These are phyloP conservation scores for Tephrocybe sp. DNA, from an alignment of 768 basidiomycete species.

Conservation along the genomic window DNA sequence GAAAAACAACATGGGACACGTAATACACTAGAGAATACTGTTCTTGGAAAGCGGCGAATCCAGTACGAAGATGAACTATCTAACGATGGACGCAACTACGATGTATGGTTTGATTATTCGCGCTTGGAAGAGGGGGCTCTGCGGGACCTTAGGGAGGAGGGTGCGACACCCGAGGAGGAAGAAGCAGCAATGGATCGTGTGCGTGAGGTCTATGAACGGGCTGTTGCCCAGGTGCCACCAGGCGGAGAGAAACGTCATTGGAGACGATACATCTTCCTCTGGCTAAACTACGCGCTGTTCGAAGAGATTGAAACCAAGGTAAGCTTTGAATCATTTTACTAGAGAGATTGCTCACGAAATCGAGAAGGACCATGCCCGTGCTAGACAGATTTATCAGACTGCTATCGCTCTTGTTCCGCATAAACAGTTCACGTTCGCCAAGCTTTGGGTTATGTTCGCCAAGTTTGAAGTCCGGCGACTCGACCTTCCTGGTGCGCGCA, in stretches of 20 bases:
- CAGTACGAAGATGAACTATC: slow-evolving; percentile 96
- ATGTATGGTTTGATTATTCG: slow-evolving; percentile 97
- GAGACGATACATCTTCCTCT: slow-evolving; percentile 88
- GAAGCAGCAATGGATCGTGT: slow-evolving; percentile 65
- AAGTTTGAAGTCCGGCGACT: slow-evolving; percentile 88
- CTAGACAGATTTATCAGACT: slow-evolving; percentile 91
- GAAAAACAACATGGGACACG: slow-evolving; percentile 97
- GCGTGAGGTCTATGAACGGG: slow-evolving; percentile 93
- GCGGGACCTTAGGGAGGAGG: slow-evolving; percentile 73
- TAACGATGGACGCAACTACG: slow-evolving; percentile 93
- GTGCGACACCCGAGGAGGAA: slow-evolving; percentile 68
- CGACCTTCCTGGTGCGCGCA: slow-evolving; percentile 82
- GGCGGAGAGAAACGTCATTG: slow-evolving; percentile 91
- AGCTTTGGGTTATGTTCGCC: slow-evolving; percentile 92
- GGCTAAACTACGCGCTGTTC: slow-evolving; percentile 95
- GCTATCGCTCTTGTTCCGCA: slow-evolving; percentile 89
- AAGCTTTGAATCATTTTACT: slow-evolving; percentile 14
- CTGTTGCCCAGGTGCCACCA: slow-evolving; percentile 94
- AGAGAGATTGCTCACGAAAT: neutral
- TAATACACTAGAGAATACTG: slow-evolving; percentile 86
- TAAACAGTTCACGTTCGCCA: slow-evolving; percentile 96
- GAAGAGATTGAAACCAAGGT: slow-evolving; percentile 97
- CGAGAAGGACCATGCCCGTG: slow-evolving; percentile 74
- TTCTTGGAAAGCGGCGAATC: slow-evolving; percentile 95
- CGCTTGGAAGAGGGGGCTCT: slow-evolving; percentile 90